Evolutionary conservation across 2,329 filamentous ascomycete genomes (phyloP).

Genomic region (Conoideocrella luteorostrata): DNA sequence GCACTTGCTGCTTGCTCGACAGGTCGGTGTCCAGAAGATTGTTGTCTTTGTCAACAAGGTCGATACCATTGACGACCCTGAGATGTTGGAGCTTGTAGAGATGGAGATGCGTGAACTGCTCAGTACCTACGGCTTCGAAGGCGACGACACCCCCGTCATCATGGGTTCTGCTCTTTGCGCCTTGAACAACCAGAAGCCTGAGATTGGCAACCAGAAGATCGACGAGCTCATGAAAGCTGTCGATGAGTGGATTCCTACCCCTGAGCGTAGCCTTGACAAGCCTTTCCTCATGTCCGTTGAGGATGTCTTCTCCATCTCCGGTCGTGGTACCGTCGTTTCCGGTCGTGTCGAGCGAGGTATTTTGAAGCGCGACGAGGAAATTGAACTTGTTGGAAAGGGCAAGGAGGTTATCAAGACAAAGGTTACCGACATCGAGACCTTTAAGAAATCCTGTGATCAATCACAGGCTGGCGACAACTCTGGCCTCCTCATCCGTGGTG

Average conservation of each 20-base stretch:
- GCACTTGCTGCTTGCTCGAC: conserved; percentile 93
- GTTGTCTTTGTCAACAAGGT: conserved; percentile 99
- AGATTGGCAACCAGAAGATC: conserved; percentile 83
- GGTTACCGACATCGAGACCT: conserved; percentile 99
- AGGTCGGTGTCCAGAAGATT: conserved; percentile 96
- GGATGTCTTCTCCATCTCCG: conserved; percentile 83
- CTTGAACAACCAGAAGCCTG: conserved; percentile 75
- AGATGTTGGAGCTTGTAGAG: conserved; percentile 99
- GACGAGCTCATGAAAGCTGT: conserved; percentile 87
- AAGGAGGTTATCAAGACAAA: conserved; percentile 87
- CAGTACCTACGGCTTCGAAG: conserved; percentile 88
- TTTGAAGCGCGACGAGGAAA: conserved; percentile 88
- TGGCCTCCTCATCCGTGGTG: conserved; percentile 87
- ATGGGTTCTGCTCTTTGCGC: conserved; percentile 96
- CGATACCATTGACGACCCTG: conserved; percentile 91
- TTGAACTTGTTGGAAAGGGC: conserved; percentile 90
- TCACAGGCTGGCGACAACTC: conserved; percentile 97
- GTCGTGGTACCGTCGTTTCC: conserved; percentile 93
- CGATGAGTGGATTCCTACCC: conserved; percentile 94
- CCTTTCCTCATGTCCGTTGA: conserved; percentile 99
- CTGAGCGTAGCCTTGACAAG: conserved; percentile 90
- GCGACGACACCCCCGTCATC: conserved; percentile 94
- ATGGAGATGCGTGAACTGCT: conserved; percentile 99
- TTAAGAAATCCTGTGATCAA: conserved; percentile 99
- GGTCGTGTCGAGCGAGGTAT: conserved; percentile 95